Evolutionary conservation across 1,284 basidiomycete genomes (phyloP), one percentile per base, ranked within the genome.

Genomic region (Pyrrhoderma noxium): DNA sequence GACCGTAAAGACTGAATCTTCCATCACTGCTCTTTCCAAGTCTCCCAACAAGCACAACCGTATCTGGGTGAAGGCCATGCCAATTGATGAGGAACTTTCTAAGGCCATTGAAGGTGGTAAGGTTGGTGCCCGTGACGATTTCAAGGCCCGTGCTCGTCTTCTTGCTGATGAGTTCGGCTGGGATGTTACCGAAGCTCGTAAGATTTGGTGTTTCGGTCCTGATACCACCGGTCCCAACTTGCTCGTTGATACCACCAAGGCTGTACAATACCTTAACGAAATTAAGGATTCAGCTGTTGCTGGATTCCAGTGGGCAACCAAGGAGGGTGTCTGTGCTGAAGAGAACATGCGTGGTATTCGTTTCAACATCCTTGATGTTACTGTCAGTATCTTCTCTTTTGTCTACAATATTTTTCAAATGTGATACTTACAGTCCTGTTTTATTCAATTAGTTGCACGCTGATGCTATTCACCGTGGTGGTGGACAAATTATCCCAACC

Each of bases 1-100:
- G 80, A 98, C 95, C 18, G 94, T 99, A 69, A 92, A 89, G 75
- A 76, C 92, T 54, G 92, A 98, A 75, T 98, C 95, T 5, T 85
- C 86, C 54, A 98, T 99, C 66, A 85, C 91, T 59, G 96, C 96
- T 39, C 79, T 99, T 51, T 98, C 96, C 61, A 99, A 99, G 74
- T 99, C 96, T 47, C 96, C 98, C 77, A 99, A 99, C 82, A 99
- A 99, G 83, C 96, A 99, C 85, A 99, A 99, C 71, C 91, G 96
- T 79, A 79, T 99, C 57, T 99, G 87, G 71, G 82, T 88, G 60
- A 93, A 93, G 79, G 95, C 96, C 42, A 62, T 85, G 74, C 96
- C 96, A 47, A 70, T 99, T 57, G 92, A 90, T 36, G 96, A 99
- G 68, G 93, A 97, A 70, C 82, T 99, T 56, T 85, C 92, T 60